Percentiles rank a stretch among this genome's conserved stretches.
Conservation (phyloP, 176 grass and related monocot species). For the Triticum monococcum region DNA sequence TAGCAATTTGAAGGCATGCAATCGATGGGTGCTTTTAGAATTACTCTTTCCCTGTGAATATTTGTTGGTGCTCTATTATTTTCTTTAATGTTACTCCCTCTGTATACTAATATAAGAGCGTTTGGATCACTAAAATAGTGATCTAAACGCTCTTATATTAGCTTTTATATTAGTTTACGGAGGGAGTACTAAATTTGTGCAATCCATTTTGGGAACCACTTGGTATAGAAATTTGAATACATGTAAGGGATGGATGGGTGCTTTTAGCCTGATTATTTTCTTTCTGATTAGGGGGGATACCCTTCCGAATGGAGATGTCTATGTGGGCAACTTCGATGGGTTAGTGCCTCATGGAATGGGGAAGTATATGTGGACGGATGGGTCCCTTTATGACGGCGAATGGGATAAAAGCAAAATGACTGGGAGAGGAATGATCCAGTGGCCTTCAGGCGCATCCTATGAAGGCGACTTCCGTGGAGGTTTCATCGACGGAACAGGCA, state of each 20-base stretch:
- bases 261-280: no score
- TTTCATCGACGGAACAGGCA: slow-evolving; percentile 85
- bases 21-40: no score
- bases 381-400: slow-evolving; percentile 66
- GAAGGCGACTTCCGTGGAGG: slow-evolving; percentile 86
- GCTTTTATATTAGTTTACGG: no score
- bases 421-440: slow-evolving; percentile 62
- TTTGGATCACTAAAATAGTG: no score
- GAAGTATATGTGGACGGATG: slow-evolving; percentile 87
- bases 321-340: slow-evolving; percentile 68
- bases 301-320: slow-evolving; percentile 85
- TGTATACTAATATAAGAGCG: no score
- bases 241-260: background rate
- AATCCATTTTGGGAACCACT: background rate
- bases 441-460: slow-evolving; percentile 78
- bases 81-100: no score
- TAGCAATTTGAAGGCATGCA: background rate
- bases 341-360: slow-evolving; percentile 81
- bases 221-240: background rate
- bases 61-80: no score
- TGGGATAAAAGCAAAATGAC: slow-evolving; percentile 92
- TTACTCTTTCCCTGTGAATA: no score
- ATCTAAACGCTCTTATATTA: no score
- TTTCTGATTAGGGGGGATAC: slow-evolving; percentile 43
- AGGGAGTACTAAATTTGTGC: background rate